A percentile compares a stretch with the other conserved stretches of the same genome.
Evolutionary conservation across 192 early-diverging fungal species (phyloP).

Genomic region (Umbelopsis isabellina): DNA sequence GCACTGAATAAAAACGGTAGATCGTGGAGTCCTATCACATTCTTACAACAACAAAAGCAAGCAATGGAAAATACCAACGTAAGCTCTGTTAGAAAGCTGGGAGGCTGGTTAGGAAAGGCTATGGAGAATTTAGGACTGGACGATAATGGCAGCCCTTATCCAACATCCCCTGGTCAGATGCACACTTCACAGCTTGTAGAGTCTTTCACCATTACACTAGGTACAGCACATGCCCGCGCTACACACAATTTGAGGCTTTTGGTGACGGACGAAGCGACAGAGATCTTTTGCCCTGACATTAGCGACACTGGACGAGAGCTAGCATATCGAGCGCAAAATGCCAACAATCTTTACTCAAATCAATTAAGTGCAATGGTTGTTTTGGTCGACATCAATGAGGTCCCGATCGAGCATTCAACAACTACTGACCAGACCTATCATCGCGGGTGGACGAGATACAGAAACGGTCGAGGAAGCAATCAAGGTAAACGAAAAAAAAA

Average conservation of each 20-base stretch:
- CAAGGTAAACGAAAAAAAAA: constrained; percentile 21
- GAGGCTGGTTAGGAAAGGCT: constrained; percentile 65
- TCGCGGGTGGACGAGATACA: constrained; percentile 33
- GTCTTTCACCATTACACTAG: constrained; percentile 71
- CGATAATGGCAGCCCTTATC: constrained; percentile 40
- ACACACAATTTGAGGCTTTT: constrained; percentile 71
- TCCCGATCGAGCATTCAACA: constrained; percentile 11
- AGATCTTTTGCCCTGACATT: constrained; percentile 43
- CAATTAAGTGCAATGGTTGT: constrained; percentile 64
- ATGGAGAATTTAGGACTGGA: constrained; percentile 66
- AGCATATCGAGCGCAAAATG: constrained; percentile 71
- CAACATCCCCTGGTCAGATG: constrained; percentile 9
- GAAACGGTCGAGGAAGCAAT: constrained; percentile 39
- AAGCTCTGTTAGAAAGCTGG: constrained; percentile 52
- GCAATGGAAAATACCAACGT: constrained; percentile 48
- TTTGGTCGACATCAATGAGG: constrained; percentile 33
- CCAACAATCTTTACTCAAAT: constrained; percentile 64
- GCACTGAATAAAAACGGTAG: constrained; percentile 14
- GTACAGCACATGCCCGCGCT: constrained; percentile 71
- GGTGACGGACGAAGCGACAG: constrained; percentile 49
- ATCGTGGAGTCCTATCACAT: constrained; percentile 54
- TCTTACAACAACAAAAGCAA: constrained; percentile 58
- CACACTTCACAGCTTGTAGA: constrained; percentile 59
- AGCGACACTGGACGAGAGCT: constrained; percentile 51
- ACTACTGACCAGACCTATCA: not conserved